Evolutionary conservation across 768 basidiomycete species (phyloP), one percentile per base, ranked within the genome.

Genomic region (Rhodosporidiobolus sp.): DNA sequence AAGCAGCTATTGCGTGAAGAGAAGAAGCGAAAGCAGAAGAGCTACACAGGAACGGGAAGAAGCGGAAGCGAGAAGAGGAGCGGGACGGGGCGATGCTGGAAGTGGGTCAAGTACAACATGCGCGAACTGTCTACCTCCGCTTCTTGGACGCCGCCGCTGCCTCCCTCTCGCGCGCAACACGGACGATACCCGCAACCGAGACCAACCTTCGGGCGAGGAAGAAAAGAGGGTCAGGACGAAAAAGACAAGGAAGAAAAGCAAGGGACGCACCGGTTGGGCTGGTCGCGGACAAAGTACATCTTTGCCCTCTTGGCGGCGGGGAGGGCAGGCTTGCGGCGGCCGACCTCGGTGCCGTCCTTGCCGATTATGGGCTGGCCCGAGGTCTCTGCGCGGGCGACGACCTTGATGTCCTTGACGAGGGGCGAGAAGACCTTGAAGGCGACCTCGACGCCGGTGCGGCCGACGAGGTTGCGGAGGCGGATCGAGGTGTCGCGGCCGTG

Each of bases 391-490:
- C 67, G 45, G 59, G 77, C 77, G 70, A 94, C 83, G 70, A 97
- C 83, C 82, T 88, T 88, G 82, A 98, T 89, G 66, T 90, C 88
- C 84, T 91, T 92, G 81, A 98, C 78, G 79, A 91, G 86, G 38
- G 95, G 94, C 63, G 90, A 91, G 78, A 87, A 88, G 74, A 88
- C 87, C 80, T 89, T 93, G 83, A 92, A 90, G 79, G 89, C 89
- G 89, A 92, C 89, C 84, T 97, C 95, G 50, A 96, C 89, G 20
- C 94, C 94, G 20, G 90, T 92, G 74, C 92, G 86, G 77, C 92
- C 90, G 63, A 98, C 86, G 75, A 96, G 87, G 82, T 97, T 97
- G 74, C 95, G 86, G 63, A 98, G 82, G 64, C 88, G 84, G 79
- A 98, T 90, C n/a, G 88, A 89, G 35, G 92, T 93, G 82, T 92